Base-by-base conservation (phyloP, 2,329 filamentous ascomycete genomes). In the Westerdykella ornata region DNA sequence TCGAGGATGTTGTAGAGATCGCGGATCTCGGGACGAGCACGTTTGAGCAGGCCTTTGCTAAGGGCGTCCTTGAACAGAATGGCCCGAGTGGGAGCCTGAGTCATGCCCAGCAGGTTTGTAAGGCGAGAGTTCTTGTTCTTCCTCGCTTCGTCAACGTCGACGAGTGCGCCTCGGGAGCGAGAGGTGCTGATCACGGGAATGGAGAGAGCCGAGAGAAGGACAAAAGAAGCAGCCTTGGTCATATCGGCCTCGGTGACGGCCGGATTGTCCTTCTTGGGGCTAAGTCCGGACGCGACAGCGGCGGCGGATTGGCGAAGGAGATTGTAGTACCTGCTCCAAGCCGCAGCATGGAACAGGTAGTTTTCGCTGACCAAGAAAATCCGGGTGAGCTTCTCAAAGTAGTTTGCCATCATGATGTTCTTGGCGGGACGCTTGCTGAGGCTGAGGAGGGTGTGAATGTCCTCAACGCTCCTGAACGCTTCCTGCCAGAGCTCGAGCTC, bases 341-440 rank as follows among this genome's bases (percentile, higher is more conserved):
- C 88, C 41, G 92, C 92, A 54, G 92, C 92, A 65, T 98, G 92
- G 82, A 98, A 98, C 35, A 98, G 82, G 68, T 97, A 97, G 76
- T 98, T 98, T 73, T 97, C 92, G 68, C 90, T 94, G 53, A 97
- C 92, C 49, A 98, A 80, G 78, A 98, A 98, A 68, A 98, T 98
- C 51, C 89, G 82, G 31, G 92, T 96, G 44, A 98, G 82, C 74
- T 97, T 97, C 77, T 98, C 92, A 71, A 97, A 98, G 78, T 98
- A 98, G 75, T 97, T 98, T 72, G 92, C 92, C 92, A 98, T 98
- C 92, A 98, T 97, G 65, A 96, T 77, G 67, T 96, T 96, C 83
- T 97, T 97, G 41, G 92, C 84, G 30, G 89, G 89, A 42, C 92
- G 86, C 80, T 97, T 97, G 83, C 90, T 97, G 56, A 97, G 78